Conservation (phyloP, 2,329 filamentous ascomycete genomes). For the Canariomyces notabilis region DNA sequence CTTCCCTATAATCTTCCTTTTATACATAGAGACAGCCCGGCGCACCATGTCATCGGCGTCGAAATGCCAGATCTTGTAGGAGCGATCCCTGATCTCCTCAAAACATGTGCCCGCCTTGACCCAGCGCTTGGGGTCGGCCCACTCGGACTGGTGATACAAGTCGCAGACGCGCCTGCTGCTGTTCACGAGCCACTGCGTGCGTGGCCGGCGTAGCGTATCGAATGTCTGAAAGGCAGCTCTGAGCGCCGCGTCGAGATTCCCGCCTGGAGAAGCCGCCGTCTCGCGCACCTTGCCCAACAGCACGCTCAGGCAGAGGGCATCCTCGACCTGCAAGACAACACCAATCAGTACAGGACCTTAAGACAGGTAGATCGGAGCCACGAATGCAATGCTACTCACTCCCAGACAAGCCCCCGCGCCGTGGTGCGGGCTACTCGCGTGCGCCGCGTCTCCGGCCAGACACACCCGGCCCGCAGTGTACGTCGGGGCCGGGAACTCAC, state of each 20-base stretch:
- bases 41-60: conserved; percentile 32
- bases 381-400: conserved; percentile 8
- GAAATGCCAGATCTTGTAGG: conserved; percentile 34
- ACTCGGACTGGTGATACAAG: conserved; percentile 37
- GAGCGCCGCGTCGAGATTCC: background rate
- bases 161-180: conserved; percentile 34
- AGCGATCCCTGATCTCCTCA: conserved; percentile 32
- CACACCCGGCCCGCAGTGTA: conserved; percentile 43
- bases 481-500: conserved; percentile 39
- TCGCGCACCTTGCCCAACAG: conserved; percentile 28
- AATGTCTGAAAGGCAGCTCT: conserved; percentile 33
- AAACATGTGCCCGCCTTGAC: conserved; percentile 30
- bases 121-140: conserved; percentile 26
- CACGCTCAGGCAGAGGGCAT: conserved; percentile 41
- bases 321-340: conserved; percentile 37
- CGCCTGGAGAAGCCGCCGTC: no score
- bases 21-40: no score
- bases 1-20: no score
- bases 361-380: no score
- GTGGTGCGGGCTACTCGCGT: conserved; percentile 50
- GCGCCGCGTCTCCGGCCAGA: conserved; percentile 52
- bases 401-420: conserved; percentile 53
- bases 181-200: conserved; percentile 39
- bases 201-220: conserved; percentile 32
- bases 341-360: no score